Base-by-base conservation (phyloP, 2,329 filamentous ascomycete genomes). In the Teratosphaeria zuluensis region DNA sequence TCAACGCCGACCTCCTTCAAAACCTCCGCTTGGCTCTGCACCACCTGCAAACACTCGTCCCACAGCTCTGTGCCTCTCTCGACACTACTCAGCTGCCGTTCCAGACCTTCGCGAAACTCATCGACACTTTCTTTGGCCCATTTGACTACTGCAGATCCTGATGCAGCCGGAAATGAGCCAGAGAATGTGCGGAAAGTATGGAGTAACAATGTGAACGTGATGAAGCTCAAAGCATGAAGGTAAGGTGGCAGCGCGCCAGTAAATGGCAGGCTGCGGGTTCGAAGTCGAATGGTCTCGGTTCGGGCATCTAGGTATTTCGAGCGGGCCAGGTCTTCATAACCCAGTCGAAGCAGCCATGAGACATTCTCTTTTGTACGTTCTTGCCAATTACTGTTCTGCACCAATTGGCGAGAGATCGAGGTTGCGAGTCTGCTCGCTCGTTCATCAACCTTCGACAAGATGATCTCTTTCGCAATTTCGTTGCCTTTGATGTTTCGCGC, bases 41-140 rank as follows among this genome's bases (percentile, higher is more conserved):
- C 90, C 64, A 88, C 82, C 51, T 87, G 84, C 77, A 96, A 85
- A 74, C 94, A 97, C 68, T 89, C 83, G 56, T 82, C 82, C 89
- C 90, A 96, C 1, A 89, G 81, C 52, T 84, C 80, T 14, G 87
- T 87, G n/a, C 82, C 85, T 55, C 80, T 81, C 61, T 95, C 87
- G 2, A 94, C 88, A 70, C 89, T 91, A 74, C 90, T 95, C 61
- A 99, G 78, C 75, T 97, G 94, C 60, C 92, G 81, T 38, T 82
- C 84, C 42, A 99, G 78, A 55, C 94, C 85, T 53, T 80, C 81
- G 68, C 96, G 97, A 78, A 97, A 97, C 1, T 85, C 85, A 66
- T 96, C 92, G 1, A 97, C 85, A 70, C 95, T 86, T 66, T 94
- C 88, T 74, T 96, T 97, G n/a, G 91, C 92, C 94, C 94, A 99